Base-by-base conservation (phyloP, 257 asterid genomes). In the Striga asiatica region DNA sequence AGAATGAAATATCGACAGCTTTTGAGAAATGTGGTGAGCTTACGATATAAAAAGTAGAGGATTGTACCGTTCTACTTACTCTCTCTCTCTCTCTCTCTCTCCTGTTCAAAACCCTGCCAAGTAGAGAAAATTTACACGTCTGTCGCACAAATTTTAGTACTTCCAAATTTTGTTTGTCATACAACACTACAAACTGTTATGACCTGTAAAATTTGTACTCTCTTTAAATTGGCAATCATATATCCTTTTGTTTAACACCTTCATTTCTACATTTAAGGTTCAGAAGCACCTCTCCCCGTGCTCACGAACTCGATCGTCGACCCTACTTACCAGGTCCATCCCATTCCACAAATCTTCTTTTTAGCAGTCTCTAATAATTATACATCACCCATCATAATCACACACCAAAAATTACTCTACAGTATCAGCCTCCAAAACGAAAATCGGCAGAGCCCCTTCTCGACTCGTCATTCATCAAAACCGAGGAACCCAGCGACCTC, bases 21-120 rank as follows among this genome's bases (percentile, higher is more conserved):
- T 82, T 84, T 67, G 98, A 88, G 54, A 87, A 54, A 75, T 79
- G 82, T 19, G 95, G 97, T 88, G 74, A 78, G 98, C 47, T 64
- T 52, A 37, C 68, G 68, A 54, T 38, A 32, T 45, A 60, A 56
- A 28, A 45, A 2, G 47, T 28, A 16, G n/a, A n/a, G n/a, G n/a
- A n/a, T n/a, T n/a, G n/a, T n/a, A n/a, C n/a, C n/a, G n/a, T n/a
- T n/a, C n/a, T n/a, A n/a, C n/a, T n/a, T n/a, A n/a, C n/a, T n/a
- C n/a, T n/a, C n/a, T n/a, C n/a, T n/a, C n/a, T n/a, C n/a, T n/a
- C n/a, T n/a, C n/a, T n/a, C n/a, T n/a, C n/a, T n/a, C n/a, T n/a
- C n/a, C n/a, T n/a, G n/a, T n/a, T n/a, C n/a, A n/a, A n/a, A n/a
- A n/a, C n/a, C n/a, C n/a, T n/a, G n/a, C n/a, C n/a, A n/a, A n/a